These are phyloP conservation scores for Epichloe amarillans DNA, from an alignment of 2,329 filamentous ascomycete genomes.

Conservation along the genomic window DNA sequence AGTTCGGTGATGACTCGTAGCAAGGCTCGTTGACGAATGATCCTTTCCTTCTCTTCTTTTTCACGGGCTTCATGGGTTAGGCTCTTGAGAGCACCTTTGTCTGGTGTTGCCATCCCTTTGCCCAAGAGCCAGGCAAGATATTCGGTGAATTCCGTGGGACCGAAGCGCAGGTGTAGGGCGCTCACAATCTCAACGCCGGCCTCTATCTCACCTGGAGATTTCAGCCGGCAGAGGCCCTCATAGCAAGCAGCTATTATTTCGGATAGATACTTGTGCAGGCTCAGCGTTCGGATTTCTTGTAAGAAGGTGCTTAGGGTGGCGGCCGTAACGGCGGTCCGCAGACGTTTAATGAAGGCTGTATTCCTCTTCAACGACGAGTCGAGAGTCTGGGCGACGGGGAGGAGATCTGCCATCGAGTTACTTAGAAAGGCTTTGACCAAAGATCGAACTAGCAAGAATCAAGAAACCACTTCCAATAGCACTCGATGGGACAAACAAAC, in stretches of 20 bases:
- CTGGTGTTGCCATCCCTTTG: slow-evolving; percentile 79
- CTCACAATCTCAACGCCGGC: slow-evolving; percentile 87
- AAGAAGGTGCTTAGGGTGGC: slow-evolving; percentile 72
- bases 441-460: slow-evolving; percentile 2
- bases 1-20: slow-evolving; percentile 86
- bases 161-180: slow-evolving; percentile 91
- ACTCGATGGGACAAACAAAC: slow-evolving; percentile 32
- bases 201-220: slow-evolving; percentile 81
- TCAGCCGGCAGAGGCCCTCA: slow-evolving; percentile 84
- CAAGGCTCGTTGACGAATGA: slow-evolving; percentile 72
- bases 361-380: slow-evolving; percentile 97
- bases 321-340: slow-evolving; percentile 77
- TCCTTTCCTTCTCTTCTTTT: slow-evolving; percentile 87
- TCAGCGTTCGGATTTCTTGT: slow-evolving; percentile 79
- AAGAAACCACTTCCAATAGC: slow-evolving; percentile 7
- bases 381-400: slow-evolving; percentile 63
- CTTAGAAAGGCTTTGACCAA: background rate
- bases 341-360: slow-evolving; percentile 91
- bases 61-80: slow-evolving; percentile 75
- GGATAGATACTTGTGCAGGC: slow-evolving; percentile 90
- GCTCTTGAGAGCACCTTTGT: slow-evolving; percentile 69
- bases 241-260: slow-evolving; percentile 95
- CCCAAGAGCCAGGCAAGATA: slow-evolving; percentile 87
- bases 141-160: slow-evolving; percentile 77
- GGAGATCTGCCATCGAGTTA: slow-evolving; percentile 46